phyloP scores from a whole-genome alignment of 2,329 filamentous ascomycete species.

The Calcarisporium arbuscula region DNA sequence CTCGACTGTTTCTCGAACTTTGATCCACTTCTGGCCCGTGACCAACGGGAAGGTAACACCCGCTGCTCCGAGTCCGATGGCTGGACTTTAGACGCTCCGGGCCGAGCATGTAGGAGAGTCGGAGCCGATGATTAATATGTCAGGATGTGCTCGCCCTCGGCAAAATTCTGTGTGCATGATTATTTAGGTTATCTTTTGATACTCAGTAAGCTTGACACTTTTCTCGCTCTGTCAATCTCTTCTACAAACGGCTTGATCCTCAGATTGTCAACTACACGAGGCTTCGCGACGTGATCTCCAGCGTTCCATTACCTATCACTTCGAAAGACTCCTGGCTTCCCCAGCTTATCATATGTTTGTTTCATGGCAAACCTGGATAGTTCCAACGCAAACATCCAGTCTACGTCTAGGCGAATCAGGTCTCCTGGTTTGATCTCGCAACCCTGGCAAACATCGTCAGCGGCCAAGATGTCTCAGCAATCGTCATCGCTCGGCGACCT shows the following conservation, averaged over 20 bases:
- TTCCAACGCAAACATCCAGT: too few species aligned
- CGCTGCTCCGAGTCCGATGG: conserved; percentile 38
- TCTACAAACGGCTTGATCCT: conserved; percentile 28
- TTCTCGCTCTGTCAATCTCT: conserved; percentile 20
- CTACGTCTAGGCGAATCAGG: too few species aligned
- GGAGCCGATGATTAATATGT: conserved; percentile 34
- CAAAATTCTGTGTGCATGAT: conserved; percentile 43
- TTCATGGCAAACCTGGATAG: too few species aligned
- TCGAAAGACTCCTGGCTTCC: conserved; percentile 36
- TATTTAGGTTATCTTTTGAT: conserved; percentile 27
- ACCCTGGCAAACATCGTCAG: too few species aligned
- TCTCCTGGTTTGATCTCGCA: too few species aligned
- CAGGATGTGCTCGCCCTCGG: conserved; percentile 36
- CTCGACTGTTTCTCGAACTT: conserved; percentile 33
- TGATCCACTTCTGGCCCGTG: conserved; percentile 41
- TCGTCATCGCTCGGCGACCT: too few species aligned
- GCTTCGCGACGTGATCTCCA: conserved; percentile 42
- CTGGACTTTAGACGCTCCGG: conserved; percentile 32
- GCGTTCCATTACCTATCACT: conserved; percentile 46
- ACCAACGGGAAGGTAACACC: conserved; percentile 38
- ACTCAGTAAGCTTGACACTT: conserved; percentile 6
- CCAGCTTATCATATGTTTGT: conserved; percentile 30
- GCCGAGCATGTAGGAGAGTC: conserved; percentile 42
- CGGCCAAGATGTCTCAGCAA: too few species aligned
- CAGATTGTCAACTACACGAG: conserved; percentile 28